Evolutionary conservation across 2,329 filamentous ascomycete genomes (phyloP), one percentile per base, ranked within the genome.

Genomic region (Aspergillus sp.): DNA sequence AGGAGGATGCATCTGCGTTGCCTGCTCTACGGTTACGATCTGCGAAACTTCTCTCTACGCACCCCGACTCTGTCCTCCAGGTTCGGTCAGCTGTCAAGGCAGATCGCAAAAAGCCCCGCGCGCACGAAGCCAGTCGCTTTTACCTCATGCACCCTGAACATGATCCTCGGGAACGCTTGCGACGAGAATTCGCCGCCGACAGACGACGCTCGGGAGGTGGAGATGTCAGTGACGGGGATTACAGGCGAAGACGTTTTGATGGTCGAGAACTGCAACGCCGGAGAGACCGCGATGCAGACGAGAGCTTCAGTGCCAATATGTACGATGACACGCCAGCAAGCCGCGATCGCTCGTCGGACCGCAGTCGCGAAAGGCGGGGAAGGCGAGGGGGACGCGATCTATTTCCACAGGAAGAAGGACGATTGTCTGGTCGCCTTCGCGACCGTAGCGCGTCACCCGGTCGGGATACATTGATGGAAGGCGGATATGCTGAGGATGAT

Each of bases 141-240:
- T 99, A 99, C 73, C 86, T 97, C 38, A 84, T 95, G 70, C 91
- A 98, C 68, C 94, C 94, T 1, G 91, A 96, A 68, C 87, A 92
- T 72, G 93, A 96, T 70, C 92, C 90, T 2, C 88, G 88, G 66
- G 92, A 91, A 77, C 85, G 86, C 55, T 81, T 87, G 63, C 84
- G 88, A 61, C 82, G 81, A 60, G 81, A 84, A 54, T 74, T 79
- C 39, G 69, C 75, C 5, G 82, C 75, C 5, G 82, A 85, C 42
- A 75, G 80, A 59, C 74, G 79, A 47, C 73, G 75, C 13, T 69
- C 72, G 54, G 73, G 74, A 32, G 66, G 73, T 10, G 66, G 73
- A 19, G 75, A 76, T 50, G 68, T 73, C 23, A 70, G 70, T 25
- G 74, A 77, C 54, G 77, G 78, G 25, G 78, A 78, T 63, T 81